Evolutionary conservation across 75 land plant genomes (phyloP).

Genomic region (Picea sitchensis): DNA sequence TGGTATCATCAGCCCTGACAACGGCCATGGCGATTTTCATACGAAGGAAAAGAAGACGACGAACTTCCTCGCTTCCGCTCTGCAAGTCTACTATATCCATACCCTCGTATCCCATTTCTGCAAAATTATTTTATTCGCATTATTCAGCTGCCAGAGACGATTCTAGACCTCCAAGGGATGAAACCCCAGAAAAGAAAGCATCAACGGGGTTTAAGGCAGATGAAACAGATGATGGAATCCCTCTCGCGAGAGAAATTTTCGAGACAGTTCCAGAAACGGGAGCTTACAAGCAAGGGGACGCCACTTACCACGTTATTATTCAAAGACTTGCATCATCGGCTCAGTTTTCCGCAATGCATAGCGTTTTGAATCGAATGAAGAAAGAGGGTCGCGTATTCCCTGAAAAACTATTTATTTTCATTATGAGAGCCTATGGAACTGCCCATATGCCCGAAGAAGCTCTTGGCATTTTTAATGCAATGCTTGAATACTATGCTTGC

Average conservation of each 20-base stretch:
- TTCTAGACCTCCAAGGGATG: not conserved
- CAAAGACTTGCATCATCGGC: constrained; percentile 22
- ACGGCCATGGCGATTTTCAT: constrained; percentile 6
- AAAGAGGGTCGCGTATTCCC: constrained; percentile 23
- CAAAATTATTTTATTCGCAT: not conserved
- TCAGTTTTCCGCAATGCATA: constrained; percentile 24
- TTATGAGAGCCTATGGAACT: constrained; percentile 50
- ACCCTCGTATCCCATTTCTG: not conserved
- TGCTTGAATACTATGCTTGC: constrained; percentile 33
- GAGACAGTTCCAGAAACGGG: constrained; percentile 13
- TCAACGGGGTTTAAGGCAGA: not conserved
- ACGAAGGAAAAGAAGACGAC: not conserved
- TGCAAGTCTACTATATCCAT: not conserved
- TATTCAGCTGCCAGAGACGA: not conserved
- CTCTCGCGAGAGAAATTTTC: constrained; percentile 11
- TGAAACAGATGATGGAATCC: not conserved
- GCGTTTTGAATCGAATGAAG: constrained; percentile 34
- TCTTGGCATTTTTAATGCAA: constrained; percentile 31
- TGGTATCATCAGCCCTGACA: not conserved
- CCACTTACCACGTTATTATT: constrained; percentile 25
- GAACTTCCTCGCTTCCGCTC: not conserved
- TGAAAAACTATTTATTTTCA: constrained; percentile 32
- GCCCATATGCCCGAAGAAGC: constrained; percentile 38
- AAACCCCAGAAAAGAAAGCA: not conserved
- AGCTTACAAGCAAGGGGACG: constrained; percentile 33